Conservation (phyloP, 805 yeast genomes). For the Candida arabinofermentans region DNA sequence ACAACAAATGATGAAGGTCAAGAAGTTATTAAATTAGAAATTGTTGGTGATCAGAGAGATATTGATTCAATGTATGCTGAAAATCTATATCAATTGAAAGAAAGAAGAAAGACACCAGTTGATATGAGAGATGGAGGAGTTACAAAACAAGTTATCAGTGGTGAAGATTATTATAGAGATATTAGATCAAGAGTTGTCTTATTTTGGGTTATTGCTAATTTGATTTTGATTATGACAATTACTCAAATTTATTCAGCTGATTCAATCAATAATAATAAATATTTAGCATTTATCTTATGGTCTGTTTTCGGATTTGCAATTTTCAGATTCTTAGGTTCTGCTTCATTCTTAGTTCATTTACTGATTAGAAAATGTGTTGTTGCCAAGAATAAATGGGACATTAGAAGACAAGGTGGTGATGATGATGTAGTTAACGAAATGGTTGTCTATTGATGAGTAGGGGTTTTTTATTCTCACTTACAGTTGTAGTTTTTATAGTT, state of each 20-base stretch:
- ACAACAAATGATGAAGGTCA: constrained; percentile 77
- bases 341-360: constrained; percentile 55
- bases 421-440: constrained; percentile 18
- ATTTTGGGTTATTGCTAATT: constrained; percentile 84
- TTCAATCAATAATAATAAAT: constrained; percentile 63
- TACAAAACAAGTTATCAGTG: constrained; percentile 37
- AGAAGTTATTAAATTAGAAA: constrained; percentile 77
- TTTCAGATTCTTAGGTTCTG: constrained; percentile 80
- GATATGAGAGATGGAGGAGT: constrained; percentile 41
- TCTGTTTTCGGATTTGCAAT: constrained; percentile 82
- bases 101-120: constrained; percentile 59
- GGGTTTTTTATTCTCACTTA: not conserved
- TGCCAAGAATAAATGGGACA: constrained; percentile 30
- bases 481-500: not conserved
- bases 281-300: constrained; percentile 85
- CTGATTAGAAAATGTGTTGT: constrained; percentile 30
- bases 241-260: constrained; percentile 75
- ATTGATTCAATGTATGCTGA: constrained; percentile 81
- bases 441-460: constrained; percentile 17
- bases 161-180: constrained; percentile 90
- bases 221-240: constrained; percentile 80
- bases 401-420: constrained; percentile 13
- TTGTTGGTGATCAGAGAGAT: constrained; percentile 64
- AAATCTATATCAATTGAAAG: constrained; percentile 66
- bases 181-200: constrained; percentile 94